Base-by-base conservation (phyloP, 192 early-diverging fungal genomes). In the Jimgerdemannia lactiflua region DNA sequence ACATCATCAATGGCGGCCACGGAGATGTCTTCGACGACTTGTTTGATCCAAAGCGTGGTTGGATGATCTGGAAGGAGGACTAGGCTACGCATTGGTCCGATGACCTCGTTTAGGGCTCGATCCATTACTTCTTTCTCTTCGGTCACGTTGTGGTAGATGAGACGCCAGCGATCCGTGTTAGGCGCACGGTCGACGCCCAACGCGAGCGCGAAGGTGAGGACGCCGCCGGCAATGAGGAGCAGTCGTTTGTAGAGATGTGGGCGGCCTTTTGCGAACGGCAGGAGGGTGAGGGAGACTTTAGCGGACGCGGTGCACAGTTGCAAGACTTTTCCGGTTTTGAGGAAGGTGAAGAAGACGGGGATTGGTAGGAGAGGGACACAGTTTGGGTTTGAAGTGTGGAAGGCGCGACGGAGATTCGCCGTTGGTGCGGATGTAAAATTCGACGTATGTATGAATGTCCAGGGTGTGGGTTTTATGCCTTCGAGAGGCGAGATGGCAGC, bases 91-190 rank as follows among this genome's bases (percentile, higher is more conserved):
- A 73, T 73, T 8, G 75, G 49, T 41, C 43, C 65, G 6, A 83
- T 39, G 19, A 83, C 42, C 3, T 71, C 20, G 39, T 68, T 43
- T 10, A 79, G 64, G 43, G 73, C 86, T 6, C 69, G 64, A 29
- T 86, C 65, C 8, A 86, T 73, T 42, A 86, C 43, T 29, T 77
- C 76, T 19, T 77, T 8, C 67, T 89, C 86, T 73, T 89, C 86
- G 73, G 83, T 79, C 75, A 85, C 83, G 39, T 44, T 82, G 4
- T 83, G 72, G 68, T 84, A 86, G 14, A 85, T 64, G 54, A 89
- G 78, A 67, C 88, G 78, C 74, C 83, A 79, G 71, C 88, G 70
- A 18, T 82, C 81, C 1, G 88, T 89, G 67, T 89, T 86, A 64
- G 88, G 88, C 39, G 88, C 88, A 67, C 77, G 69, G 74, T 83